Conservation (phyloP, 78 protist species). For the Dictyostelium brefeldianum region DNA sequence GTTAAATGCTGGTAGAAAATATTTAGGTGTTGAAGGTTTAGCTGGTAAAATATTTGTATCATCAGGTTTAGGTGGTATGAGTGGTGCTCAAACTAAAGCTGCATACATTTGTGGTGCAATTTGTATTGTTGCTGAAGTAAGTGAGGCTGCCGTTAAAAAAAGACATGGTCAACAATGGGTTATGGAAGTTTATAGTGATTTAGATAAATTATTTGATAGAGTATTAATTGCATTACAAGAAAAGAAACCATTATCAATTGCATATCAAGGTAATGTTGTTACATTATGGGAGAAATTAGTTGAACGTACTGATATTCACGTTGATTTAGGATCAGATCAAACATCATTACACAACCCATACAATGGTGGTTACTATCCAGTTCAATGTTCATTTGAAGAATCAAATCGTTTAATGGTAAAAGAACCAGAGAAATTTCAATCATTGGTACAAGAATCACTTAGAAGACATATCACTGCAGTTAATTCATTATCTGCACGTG, state of each 20-base stretch:
- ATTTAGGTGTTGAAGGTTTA: slow-evolving; percentile 44
- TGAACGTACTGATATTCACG: slow-evolving; percentile 56
- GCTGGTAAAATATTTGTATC: slow-evolving; percentile 89
- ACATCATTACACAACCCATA: slow-evolving; percentile 96
- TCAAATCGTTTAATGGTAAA: slow-evolving; percentile 90
- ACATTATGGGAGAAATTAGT: slow-evolving; percentile 91
- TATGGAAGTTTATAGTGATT: slow-evolving; percentile 36
- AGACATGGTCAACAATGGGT: slow-evolving; percentile 92
- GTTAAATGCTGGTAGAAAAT: slow-evolving; percentile 94
- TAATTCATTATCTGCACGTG: slow-evolving; percentile 82
- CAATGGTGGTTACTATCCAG: slow-evolving; percentile 97
- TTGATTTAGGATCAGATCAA: slow-evolving; percentile 95
- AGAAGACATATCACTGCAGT: slow-evolving; percentile 89
- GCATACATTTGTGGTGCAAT: slow-evolving; percentile 86
- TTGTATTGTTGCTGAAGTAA: slow-evolving; percentile 94
- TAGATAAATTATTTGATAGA: slow-evolving; percentile 67
- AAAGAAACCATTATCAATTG: slow-evolving; percentile 75
- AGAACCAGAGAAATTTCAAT: slow-evolving; percentile 87
- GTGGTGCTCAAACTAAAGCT: slow-evolving; percentile 96
- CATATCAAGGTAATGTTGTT: slow-evolving; percentile 93
- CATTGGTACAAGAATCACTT: slow-evolving; percentile 88
- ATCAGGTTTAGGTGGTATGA: slow-evolving; percentile 96
- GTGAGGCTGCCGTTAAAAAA: slow-evolving; percentile 80
- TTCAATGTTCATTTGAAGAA: slow-evolving; percentile 88
- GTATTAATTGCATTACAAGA: slow-evolving; percentile 35